Evolutionary conservation across 2,329 filamentous ascomycete genomes (phyloP).

Genomic region (Fusarium verrucosum): DNA sequence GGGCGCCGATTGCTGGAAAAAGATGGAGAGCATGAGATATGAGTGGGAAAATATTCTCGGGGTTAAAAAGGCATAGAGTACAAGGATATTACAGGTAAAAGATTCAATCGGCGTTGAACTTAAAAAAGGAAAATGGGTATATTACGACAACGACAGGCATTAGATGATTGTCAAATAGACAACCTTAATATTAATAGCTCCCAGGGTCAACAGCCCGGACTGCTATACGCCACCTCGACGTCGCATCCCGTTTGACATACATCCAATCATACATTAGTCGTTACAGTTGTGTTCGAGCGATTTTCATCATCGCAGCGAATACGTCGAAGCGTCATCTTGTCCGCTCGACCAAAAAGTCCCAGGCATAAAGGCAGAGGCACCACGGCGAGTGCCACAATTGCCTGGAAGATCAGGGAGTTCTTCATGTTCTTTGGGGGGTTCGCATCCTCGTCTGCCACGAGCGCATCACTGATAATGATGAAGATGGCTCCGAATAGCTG

Average conservation of each 20-base stretch:
- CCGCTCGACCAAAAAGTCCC: slow-evolving; percentile 72
- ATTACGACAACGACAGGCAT: slow-evolving; percentile 36
- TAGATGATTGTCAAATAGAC: slow-evolving; percentile 10
- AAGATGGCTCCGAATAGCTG: slow-evolving; percentile 88
- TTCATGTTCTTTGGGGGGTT: slow-evolving; percentile 77
- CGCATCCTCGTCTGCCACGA: slow-evolving; percentile 65
- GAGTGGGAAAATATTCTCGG: slow-evolving; percentile 66
- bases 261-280: slow-evolving; percentile 26
- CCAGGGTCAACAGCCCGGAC: background rate
- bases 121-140: slow-evolving; percentile 37
- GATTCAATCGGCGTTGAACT: slow-evolving; percentile 5
- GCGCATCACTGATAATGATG: slow-evolving; percentile 81
- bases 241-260: background rate
- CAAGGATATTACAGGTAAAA: background rate
- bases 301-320: slow-evolving; percentile 55
- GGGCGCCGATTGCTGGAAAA: slow-evolving; percentile 70
- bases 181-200: slow-evolving; percentile 13
- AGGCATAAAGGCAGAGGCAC: slow-evolving; percentile 74
- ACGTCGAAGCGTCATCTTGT: slow-evolving; percentile 61
- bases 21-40: slow-evolving; percentile 75
- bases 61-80: slow-evolving; percentile 23
- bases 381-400: slow-evolving; percentile 71
- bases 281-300: slow-evolving; percentile 32
- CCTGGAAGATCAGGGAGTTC: slow-evolving; percentile 79
- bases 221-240: background rate